Percentiles rank a stretch among this genome's conserved stretches.
Conservation (phyloP, 345 rosid genomes). For the Microcos paniculata region DNA sequence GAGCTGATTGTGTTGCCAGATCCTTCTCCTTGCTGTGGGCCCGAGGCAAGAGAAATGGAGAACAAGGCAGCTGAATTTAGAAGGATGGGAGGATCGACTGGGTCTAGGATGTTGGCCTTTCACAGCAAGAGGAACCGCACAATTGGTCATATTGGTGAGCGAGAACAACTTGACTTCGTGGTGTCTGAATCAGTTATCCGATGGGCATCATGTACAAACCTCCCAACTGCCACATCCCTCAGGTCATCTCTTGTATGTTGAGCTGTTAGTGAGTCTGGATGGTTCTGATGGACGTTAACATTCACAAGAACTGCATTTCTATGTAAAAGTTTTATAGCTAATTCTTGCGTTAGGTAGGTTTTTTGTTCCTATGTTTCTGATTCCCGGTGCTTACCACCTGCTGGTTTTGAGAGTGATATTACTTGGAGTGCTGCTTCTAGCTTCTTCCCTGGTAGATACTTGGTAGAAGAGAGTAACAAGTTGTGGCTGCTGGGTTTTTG, state of each 20-base stretch:
- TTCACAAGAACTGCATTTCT: background rate
- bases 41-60: constrained; percentile 33
- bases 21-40: constrained; percentile 24
- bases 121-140: constrained; percentile 58
- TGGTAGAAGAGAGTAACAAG: constrained; percentile 6
- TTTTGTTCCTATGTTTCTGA: constrained; percentile 3
- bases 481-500: constrained; percentile 16
- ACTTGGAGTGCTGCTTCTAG: background rate
- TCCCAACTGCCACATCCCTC: constrained; percentile 48
- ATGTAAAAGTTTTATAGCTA: background rate
- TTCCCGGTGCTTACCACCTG: background rate
- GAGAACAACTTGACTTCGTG: constrained; percentile 45
- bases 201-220: constrained; percentile 64
- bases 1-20: constrained; percentile 28
- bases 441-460: constrained; percentile 8
- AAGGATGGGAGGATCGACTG: constrained; percentile 37
- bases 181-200: constrained; percentile 62
- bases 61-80: constrained; percentile 28
- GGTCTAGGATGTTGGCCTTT: constrained; percentile 39
- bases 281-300: background rate
- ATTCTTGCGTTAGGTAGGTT: constrained; percentile 1
- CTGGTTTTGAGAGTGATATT: constrained; percentile 11
- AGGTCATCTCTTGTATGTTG: constrained; percentile 64
- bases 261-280: background rate
- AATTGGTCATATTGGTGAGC: constrained; percentile 51